These are phyloP conservation scores for Amyloporia xantha DNA, from an alignment of 768 basidiomycete species.

Conservation along the genomic window DNA sequence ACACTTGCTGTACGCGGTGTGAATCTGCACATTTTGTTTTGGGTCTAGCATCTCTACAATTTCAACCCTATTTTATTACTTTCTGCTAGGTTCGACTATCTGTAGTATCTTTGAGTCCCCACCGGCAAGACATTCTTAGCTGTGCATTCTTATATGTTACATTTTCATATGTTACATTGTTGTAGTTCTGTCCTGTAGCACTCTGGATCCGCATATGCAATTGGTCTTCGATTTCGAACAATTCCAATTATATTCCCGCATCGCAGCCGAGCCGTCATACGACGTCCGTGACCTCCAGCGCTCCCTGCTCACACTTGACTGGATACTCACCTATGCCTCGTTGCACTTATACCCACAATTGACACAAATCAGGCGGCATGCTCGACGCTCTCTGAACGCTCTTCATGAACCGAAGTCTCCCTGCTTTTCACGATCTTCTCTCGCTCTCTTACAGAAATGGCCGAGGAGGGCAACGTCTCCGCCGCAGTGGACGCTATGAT, in stretches of 20 bases:
- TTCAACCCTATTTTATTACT: slow-evolving; percentile 18
- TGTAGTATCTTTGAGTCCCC: slow-evolving; percentile 2
- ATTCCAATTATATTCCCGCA: background rate
- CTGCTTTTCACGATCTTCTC: background rate
- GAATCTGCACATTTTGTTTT: slow-evolving; percentile 10
- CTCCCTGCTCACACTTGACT: background rate
- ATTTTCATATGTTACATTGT: background rate
- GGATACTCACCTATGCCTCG: slow-evolving; percentile 1
- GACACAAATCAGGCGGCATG: slow-evolving; percentile 1
- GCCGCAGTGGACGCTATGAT: slow-evolving; percentile 1
- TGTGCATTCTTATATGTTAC: slow-evolving; percentile 3
- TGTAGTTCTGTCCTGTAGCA: slow-evolving; percentile 6
- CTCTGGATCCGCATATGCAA: background rate
- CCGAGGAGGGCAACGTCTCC: background rate
- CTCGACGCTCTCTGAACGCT: background rate
- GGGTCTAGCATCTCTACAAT: slow-evolving; percentile 6
- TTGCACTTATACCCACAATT: slow-evolving; percentile 1
- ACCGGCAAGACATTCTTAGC: slow-evolving; percentile 1
- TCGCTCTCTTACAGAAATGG: background rate
- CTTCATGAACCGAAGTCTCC: background rate
- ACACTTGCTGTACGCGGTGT: slow-evolving; percentile 78
- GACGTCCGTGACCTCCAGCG: background rate
- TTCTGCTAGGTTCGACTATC: slow-evolving; percentile 11
- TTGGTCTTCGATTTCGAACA: background rate
- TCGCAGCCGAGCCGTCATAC: background rate